A percentile compares a stretch with the other conserved stretches of the same genome.
Evolutionary conservation across 2,329 filamentous ascomycete species (phyloP).

Genomic region (Alternaria atra): DNA sequence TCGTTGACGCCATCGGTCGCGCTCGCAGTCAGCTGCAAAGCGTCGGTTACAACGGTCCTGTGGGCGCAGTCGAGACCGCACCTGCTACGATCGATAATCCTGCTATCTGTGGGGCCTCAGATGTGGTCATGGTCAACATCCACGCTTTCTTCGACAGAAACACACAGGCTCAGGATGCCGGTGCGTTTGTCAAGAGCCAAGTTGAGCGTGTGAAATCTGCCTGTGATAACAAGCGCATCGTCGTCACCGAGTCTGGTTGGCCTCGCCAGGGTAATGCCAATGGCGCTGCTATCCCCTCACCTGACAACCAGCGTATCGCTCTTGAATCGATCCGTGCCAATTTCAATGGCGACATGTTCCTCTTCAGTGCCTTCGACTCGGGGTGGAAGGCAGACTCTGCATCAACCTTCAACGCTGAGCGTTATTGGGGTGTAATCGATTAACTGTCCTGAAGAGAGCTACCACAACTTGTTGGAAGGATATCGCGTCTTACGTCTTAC

Average conservation of each 20-base stretch:
- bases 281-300: constrained; percentile 72
- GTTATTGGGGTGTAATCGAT: constrained; percentile 71
- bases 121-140: constrained; percentile 82
- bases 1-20: constrained; percentile 66
- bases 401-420: constrained; percentile 74
- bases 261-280: constrained; percentile 74
- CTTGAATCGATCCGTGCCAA: constrained; percentile 69
- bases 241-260: constrained; percentile 89
- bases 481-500: constrained; percentile 2
- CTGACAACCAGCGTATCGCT: constrained; percentile 72
- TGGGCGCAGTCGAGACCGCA: constrained; percentile 85
- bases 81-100: constrained; percentile 72
- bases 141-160: constrained; percentile 84
- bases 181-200: constrained; percentile 70
- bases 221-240: constrained; percentile 66
- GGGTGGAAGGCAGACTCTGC: constrained; percentile 75
- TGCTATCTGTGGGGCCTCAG: constrained; percentile 74
- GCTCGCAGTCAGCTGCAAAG: constrained; percentile 67
- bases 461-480: constrained; percentile 2
- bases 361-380: constrained; percentile 84
- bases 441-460: constrained; percentile 3
- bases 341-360: constrained; percentile 69
- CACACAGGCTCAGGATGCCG: constrained; percentile 68
- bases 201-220: constrained; percentile 58
- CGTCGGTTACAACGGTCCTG: constrained; percentile 74